phyloP scores from a whole-genome alignment of 139 green algal species.

The Axilococcus clingmanii region DNA sequence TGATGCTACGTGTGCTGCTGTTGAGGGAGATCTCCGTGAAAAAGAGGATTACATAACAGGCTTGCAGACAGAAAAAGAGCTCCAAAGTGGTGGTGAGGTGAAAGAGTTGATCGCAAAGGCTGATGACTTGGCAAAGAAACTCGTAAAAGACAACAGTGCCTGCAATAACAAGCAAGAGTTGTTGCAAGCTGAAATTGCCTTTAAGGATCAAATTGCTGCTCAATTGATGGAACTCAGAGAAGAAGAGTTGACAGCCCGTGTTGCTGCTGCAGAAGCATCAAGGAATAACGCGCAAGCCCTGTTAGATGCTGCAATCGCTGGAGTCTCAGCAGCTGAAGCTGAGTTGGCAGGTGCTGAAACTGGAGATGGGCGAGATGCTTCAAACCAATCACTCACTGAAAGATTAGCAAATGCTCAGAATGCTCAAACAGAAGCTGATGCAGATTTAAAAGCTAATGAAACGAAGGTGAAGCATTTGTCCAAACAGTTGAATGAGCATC shows the following conservation, averaged over 20 bases:
- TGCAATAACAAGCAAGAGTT: conserved; percentile 52
- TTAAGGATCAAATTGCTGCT: conserved; percentile 24
- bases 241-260: conserved; percentile 6
- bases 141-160: conserved; percentile 53
- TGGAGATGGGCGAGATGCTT: conserved; percentile 71
- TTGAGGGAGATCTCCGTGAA: conserved; percentile 17
- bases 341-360: conserved; percentile 66
- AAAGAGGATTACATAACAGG: conserved; percentile 30
- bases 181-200: conserved; percentile 39
- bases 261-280: conserved; percentile 13
- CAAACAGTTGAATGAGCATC: conserved; percentile 69
- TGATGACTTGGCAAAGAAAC: conserved; percentile 53
- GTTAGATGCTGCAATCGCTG: conserved; percentile 14
- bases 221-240: conserved; percentile 25
- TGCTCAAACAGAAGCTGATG: conserved; percentile 45
- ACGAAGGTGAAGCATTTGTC: conserved; percentile 61
- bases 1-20: conserved; percentile 4
- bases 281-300: conserved; percentile 17
- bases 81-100: conserved; percentile 41
- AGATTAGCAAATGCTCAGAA: conserved; percentile 61
- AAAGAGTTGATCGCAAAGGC: conserved; percentile 34
- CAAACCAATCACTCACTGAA: conserved; percentile 66
- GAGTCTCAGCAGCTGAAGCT: conserved; percentile 38
- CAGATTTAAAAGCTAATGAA: conserved; percentile 50
- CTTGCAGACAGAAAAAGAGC: conserved; percentile 47